Base-by-base conservation (phyloP, 2,329 filamentous ascomycete genomes). In the Pestalotiopsis sp. region DNA sequence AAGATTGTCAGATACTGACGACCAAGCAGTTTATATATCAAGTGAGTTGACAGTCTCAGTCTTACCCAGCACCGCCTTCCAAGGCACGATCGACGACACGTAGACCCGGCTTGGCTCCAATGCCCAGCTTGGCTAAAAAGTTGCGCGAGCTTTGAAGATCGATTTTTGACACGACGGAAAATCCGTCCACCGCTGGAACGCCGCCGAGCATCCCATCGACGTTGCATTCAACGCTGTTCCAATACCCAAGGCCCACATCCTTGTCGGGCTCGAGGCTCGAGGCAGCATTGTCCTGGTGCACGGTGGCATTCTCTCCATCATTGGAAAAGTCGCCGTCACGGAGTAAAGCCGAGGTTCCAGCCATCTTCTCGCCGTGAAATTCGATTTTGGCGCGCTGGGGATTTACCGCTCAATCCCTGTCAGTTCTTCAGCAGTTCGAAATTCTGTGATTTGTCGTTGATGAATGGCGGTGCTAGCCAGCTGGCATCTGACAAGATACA, bases 141-240 rank as follows among this genome's bases (percentile, higher is more conserved):
- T 86, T 90, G 73, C 88, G 85, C 3, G 90, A 93, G 52, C 90
- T 90, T 73, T 90, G 89, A 7, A 95, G 83, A 78, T 95, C 93
- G 69, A 92, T 86, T 70, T 89, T 87, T 41, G 89, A 91, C 75
- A 93, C 86, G 78, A 90, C 85, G 13, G 83, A 78, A 68, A 83
- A 83, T 80, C 95, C 67, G 20, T 41, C 41, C 13, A 66, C 58
- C 0, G 63, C 9, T 13, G 52, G 61, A 20, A 68, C 63, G 17
- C 68, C 93, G 70, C 93, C 94, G 1, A 97, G 90, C 91, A 96
- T 95, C 76, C 93, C 93, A 74, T 92, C 87, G 61, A 83, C 79
- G 65, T 84, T 80, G 57, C 84, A 81, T 2, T 79, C 78, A 66
- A 84, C 74, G 25, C 76, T 73, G 66, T 85, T 76, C 86, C 86